Conservation (phyloP, 2,329 filamentous ascomycete species). For the Pezicula rhizophila region DNA sequence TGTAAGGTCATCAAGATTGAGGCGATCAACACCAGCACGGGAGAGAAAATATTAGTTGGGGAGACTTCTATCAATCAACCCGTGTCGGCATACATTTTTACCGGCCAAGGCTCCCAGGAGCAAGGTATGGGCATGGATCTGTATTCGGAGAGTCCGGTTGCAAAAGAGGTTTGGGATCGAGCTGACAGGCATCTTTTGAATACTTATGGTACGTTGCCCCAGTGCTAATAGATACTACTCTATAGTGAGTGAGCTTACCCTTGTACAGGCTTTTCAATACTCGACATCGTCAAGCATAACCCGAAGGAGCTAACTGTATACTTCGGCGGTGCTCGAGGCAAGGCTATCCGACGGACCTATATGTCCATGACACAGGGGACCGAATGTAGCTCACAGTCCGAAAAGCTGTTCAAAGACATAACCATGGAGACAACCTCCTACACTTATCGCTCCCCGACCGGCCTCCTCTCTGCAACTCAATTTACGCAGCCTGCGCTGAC, state of each 20-base stretch:
- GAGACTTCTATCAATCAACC: conserved; percentile 98
- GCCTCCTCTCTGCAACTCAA: conserved; percentile 91
- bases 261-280: too few species aligned
- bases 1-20: conserved; percentile 99
- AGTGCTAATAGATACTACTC: conserved; percentile 27
- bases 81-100: conserved; percentile 94
- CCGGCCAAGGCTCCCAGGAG: conserved; percentile 95
- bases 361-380: too few species aligned
- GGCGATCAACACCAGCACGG: conserved; percentile 88
- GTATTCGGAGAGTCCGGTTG: conserved; percentile 86
- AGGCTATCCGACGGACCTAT: too few species aligned
- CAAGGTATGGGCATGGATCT: conserved; percentile 99
- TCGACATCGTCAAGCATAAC: too few species aligned
- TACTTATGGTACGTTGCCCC: conserved; percentile 97
- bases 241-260: background rate
- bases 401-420: too few species aligned
- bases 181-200: conserved; percentile 96
- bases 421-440: too few species aligned
- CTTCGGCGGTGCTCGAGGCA: too few species aligned
- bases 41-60: conserved; percentile 90
- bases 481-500: conserved; percentile 97
- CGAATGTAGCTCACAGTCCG: conserved; percentile 93
- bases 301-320: too few species aligned
- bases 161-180: conserved; percentile 95
- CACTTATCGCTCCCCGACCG: conserved; percentile 92